Evolutionary conservation across 768 basidiomycete genomes (phyloP), one percentile per base, ranked within the genome.

Genomic region (Erythrobasidium yunnanense): DNA sequence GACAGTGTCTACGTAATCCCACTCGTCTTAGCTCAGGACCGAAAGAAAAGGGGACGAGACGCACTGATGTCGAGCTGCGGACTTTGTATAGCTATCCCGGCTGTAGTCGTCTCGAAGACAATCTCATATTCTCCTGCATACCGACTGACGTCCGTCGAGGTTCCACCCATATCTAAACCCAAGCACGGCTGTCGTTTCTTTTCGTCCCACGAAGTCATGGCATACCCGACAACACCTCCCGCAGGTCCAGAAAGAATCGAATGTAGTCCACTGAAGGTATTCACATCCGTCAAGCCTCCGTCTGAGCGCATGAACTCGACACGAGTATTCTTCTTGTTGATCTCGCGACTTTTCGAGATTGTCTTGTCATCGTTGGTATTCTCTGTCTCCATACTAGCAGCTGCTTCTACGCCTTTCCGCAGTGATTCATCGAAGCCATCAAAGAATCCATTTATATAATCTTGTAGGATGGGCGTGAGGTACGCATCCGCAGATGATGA

Each of bases 291-390:
- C 8, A 92, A 78, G 5, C 88, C 88, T 4, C 90, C 93, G 72
- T 97, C 92, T 60, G 87, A 88, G 34, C 86, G 87, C 93, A 96
- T 97, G 74, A 96, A 96, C 74, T 92, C 90, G 32, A 95, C 90
- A 1, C 88, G 78, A 5, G 71, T 68, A 4, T 32, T 60, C 51
- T 15, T 66, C 25, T 55, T 42, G 38, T 11, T 42, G 33, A 32
- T 23, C 30, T 63, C 50, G 60, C n/a, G n/a, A n/a, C n/a, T n/a
- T n/a, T n/a, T n/a, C n/a, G n/a, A n/a, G n/a, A n/a, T n/a, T 56
- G 20, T 70, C 65, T 45, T 68, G 60, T 27, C 68, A 51, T 49
- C 52, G 55, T 53, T 70, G 1, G 85, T 84, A 65, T 83, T 84
- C 42, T 85, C 83, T 68, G 84, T 84, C 47, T 54, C 56, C 47